These are phyloP conservation scores for Dillenia turbinata DNA, from an alignment of 164 flowering plant genomes.

Conservation along the genomic window DNA sequence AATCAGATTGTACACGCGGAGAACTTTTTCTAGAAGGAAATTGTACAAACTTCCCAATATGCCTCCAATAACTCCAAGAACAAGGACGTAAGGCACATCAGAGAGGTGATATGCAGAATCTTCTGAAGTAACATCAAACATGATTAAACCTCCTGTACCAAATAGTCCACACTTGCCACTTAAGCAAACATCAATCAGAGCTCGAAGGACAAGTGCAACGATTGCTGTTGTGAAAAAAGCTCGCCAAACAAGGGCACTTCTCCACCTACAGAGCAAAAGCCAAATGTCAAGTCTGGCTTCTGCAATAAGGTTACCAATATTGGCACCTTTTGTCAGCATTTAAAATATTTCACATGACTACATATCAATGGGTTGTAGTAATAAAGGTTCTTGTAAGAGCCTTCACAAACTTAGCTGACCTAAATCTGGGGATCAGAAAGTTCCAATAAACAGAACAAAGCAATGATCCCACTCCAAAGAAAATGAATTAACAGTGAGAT, in stretches of 20 bases:
- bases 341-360: no score
- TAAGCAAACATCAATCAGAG: slow-evolving; percentile 63
- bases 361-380: no score
- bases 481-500: no score
- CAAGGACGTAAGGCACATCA: slow-evolving; percentile 75
- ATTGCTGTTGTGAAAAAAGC: slow-evolving; percentile 79
- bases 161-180: slow-evolving; percentile 87
- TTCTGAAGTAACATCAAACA: slow-evolving; percentile 75
- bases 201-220: slow-evolving; percentile 78
- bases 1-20: slow-evolving; percentile 57
- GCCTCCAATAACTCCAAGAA: slow-evolving; percentile 84
- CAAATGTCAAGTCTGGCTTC: background rate
- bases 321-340: no score
- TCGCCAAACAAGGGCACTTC: slow-evolving; percentile 93
- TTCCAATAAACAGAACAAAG: no score
- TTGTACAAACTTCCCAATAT: slow-evolving; percentile 75
- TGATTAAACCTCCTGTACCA: slow-evolving; percentile 92
- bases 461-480: no score
- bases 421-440: no score
- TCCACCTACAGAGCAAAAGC: slow-evolving; percentile 62
- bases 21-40: slow-evolving; percentile 53
- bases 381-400: no score
- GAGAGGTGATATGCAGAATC: slow-evolving; percentile 51
- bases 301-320: no score
- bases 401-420: no score